Evolutionary conservation across 2,329 filamentous ascomycete species (phyloP).

Genomic region (Microsporum audouinii): DNA sequence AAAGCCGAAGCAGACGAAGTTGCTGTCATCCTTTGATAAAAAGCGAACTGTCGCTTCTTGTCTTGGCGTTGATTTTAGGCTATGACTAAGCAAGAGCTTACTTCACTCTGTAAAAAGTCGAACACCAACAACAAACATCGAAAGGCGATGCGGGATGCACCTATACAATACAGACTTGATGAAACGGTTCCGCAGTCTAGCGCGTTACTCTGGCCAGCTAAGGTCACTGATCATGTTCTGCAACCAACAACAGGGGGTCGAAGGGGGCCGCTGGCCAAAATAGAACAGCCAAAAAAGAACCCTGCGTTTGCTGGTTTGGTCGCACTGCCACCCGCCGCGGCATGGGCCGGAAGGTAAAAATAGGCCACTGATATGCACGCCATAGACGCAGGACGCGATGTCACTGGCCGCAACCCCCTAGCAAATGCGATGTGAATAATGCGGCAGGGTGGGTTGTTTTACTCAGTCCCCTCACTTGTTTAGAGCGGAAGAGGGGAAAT

Average conservation of each 20-base stretch:
- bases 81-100: background rate
- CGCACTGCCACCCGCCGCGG: constrained; percentile 3
- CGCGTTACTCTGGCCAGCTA: background rate
- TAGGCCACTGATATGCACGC: background rate
- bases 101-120: too few relatives aligned
- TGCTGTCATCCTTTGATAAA: background rate
- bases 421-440: background rate
- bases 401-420: background rate
- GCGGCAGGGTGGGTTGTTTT: background rate
- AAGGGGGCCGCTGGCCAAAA: background rate
- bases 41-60: background rate
- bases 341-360: constrained; percentile 5
- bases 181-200: background rate
- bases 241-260: background rate
- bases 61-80: background rate
- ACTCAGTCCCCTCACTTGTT: background rate
- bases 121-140: too few relatives aligned
- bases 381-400: background rate
- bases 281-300: background rate
- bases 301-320: background rate
- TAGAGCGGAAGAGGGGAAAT: background rate
- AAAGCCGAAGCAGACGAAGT: background rate
- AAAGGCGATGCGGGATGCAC: too few relatives aligned
- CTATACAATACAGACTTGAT: background rate
- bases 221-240: background rate